Conservation (phyloP, 1,284 basidiomycete genomes). For the Ceratobasidium sp. region DNA sequence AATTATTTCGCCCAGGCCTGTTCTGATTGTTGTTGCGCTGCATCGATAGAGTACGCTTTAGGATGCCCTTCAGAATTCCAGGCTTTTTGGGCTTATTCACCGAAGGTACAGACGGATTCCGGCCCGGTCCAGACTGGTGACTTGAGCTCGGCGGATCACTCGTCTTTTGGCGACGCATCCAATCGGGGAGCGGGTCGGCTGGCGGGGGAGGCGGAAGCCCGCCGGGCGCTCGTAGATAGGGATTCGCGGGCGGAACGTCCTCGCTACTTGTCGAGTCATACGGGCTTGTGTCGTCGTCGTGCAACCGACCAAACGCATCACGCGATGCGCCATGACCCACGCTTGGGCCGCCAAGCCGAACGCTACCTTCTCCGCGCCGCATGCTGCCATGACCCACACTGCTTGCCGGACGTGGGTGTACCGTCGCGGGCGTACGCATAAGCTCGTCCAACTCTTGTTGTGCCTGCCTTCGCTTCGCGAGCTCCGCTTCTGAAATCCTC, state of each 20-base stretch:
- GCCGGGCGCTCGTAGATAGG: background rate
- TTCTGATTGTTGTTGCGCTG: slow-evolving; percentile 26
- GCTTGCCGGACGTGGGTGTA: slow-evolving; percentile 18
- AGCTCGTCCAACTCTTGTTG: slow-evolving; percentile 27
- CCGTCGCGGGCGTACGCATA: slow-evolving; percentile 25
- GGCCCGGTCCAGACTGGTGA: background rate
- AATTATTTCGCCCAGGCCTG: slow-evolving; percentile 3
- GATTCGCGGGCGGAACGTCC: slow-evolving; percentile 19
- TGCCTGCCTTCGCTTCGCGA: slow-evolving; percentile 7
- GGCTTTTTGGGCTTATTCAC: slow-evolving; percentile 35
- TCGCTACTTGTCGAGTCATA: slow-evolving; percentile 38
- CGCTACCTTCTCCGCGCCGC: slow-evolving; percentile 6
- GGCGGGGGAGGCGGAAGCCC: slow-evolving; percentile 17
- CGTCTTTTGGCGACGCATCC: slow-evolving; percentile 18
- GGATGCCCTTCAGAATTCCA: slow-evolving; percentile 33
- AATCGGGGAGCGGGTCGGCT: slow-evolving; percentile 8
- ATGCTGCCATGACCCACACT: slow-evolving; percentile 25
- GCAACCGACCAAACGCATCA: background rate
- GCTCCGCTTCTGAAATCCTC: slow-evolving; percentile 23
- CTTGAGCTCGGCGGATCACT: background rate
- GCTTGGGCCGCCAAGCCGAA: slow-evolving; percentile 23
- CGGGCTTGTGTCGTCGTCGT: slow-evolving; percentile 13
- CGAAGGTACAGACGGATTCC: slow-evolving; percentile 27
- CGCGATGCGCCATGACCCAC: slow-evolving; percentile 12
- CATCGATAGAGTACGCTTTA: slow-evolving; percentile 41